Base-by-base conservation (phyloP, 768 basidiomycete genomes). In the Pleurotus cornucopiae region DNA sequence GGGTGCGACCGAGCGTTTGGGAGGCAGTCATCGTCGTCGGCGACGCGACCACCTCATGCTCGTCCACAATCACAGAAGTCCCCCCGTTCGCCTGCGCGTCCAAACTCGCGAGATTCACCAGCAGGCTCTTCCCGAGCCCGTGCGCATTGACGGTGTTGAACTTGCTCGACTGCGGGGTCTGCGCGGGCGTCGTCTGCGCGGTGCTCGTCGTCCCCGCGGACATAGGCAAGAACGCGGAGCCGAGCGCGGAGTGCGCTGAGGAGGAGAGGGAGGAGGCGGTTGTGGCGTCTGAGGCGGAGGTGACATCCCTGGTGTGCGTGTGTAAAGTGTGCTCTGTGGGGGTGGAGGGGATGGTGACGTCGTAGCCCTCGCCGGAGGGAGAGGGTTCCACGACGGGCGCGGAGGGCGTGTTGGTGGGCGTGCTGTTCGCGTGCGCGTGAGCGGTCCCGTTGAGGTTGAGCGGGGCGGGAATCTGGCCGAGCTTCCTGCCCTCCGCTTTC, bases 201-300 rank as follows among this genome's bases (percentile, higher is more conserved):
- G 30, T 34, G 30, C 30, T 34, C 30, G 9, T 1, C 30, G 30
- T 3, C 2, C 30, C 30, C 30, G 30, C 30, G 30, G 30, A 34
- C 30, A 9, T 11, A 2, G 30, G 30, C 30, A 6, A 4, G 3
- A 30, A 30, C 9, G 30, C 30, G 30, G 30, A 30, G 6, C 30
- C 30, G 30, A 30, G 30, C 7, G 30, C 30, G 30, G 30, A 30
- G 30, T 7, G 9, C 60, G 23, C 65, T 62, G 0, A 63, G 67
- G 57, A 72, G 67, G 39, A 52, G 6, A 18, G 37, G 21, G 51
- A 53, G 20, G 41, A 44, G 1, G 20, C 1, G 6, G 41, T 21
- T 5, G 41, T 44, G 12, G 34, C 4, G 51, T 12, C 37, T 2
- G 16, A 20, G 39, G 38, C 34, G 34, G 20, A 3, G 37, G 41